These are phyloP conservation scores for Cystobasidium sp. DNA, from an alignment of 1,284 basidiomycete genomes.

Conservation along the genomic window DNA sequence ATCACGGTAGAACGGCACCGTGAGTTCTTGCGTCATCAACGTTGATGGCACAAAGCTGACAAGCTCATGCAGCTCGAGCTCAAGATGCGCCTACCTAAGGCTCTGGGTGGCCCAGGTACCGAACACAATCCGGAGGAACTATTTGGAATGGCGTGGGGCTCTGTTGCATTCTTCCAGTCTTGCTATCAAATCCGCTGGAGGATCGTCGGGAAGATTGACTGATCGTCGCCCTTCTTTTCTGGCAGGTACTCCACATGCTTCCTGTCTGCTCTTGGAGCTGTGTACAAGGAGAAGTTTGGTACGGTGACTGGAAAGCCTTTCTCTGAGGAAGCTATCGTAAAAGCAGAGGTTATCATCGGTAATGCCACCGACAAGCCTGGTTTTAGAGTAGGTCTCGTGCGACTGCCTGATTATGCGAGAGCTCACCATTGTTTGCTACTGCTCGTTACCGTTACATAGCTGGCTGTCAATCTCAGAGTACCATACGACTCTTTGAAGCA, in stretches of 20 bases:
- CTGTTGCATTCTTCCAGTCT: background rate
- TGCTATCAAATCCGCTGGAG: background rate
- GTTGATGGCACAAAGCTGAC: background rate
- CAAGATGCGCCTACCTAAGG: constrained; percentile 43
- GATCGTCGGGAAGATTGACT: background rate
- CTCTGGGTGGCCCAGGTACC: constrained; percentile 31
- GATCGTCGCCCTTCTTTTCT: background rate
- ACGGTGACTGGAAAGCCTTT: constrained; percentile 44
- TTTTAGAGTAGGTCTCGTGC: constrained; percentile 23
- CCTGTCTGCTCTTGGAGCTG: constrained; percentile 49
- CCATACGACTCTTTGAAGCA: constrained; percentile 46
- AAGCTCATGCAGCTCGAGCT: constrained; percentile 30
- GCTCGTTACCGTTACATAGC: constrained; percentile 42
- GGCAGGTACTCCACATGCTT: constrained; percentile 50
- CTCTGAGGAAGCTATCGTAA: constrained; percentile 20
- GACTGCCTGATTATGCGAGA: no score
- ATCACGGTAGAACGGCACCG: constrained; percentile 13
- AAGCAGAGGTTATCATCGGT: constrained; percentile 35
- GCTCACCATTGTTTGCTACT: background rate
- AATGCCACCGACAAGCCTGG: constrained; percentile 31
- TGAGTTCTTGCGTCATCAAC: constrained; percentile 21
- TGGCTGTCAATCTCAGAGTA: constrained; percentile 50
- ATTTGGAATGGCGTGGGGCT: constrained; percentile 33
- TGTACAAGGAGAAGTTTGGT: constrained; percentile 46
- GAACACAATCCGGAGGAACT: constrained; percentile 42